These are phyloP conservation scores for Penicillium sp. DNA, from an alignment of 2,329 filamentous ascomycete species.

Conservation along the genomic window DNA sequence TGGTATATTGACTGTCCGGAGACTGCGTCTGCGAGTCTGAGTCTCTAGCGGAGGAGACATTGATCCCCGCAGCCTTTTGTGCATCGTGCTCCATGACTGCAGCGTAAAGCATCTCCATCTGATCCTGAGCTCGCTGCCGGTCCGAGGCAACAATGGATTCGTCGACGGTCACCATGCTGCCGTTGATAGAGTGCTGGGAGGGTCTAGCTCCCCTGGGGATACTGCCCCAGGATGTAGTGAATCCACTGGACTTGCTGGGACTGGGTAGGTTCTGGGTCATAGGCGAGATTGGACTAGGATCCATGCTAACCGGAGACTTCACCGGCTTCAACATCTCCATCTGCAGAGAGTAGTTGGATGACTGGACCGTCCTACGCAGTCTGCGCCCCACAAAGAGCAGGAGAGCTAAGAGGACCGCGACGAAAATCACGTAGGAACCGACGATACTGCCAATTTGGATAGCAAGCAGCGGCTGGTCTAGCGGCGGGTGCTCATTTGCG, in stretches of 20 bases:
- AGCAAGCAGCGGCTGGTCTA: constrained; percentile 66
- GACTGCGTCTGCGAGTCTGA: constrained; percentile 19
- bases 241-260: constrained; percentile 36
- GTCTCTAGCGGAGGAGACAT: constrained; percentile 18
- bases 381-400: constrained; percentile 62
- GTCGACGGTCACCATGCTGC: constrained; percentile 71
- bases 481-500: constrained; percentile 34
- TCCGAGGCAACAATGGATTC: constrained; percentile 72
- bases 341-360: constrained; percentile 52
- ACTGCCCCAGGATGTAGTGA: constrained; percentile 41
- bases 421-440: constrained; percentile 74
- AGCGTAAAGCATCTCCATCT: constrained; percentile 87
- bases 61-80: constrained; percentile 38
- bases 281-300: constrained; percentile 38
- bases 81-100: constrained; percentile 87
- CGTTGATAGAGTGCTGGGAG: constrained; percentile 49
- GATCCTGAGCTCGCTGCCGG: constrained; percentile 69
- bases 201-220: constrained; percentile 31
- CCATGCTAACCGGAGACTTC: constrained; percentile 28
- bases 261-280: constrained; percentile 33
- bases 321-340: constrained; percentile 57
- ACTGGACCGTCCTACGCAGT: constrained; percentile 51
- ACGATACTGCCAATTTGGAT: constrained; percentile 80
- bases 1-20: constrained; percentile 27
- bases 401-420: constrained; percentile 68